Evolutionary conservation across 2,329 filamentous ascomycete genomes (phyloP).

Genomic region (Colletotrichum magnum): DNA sequence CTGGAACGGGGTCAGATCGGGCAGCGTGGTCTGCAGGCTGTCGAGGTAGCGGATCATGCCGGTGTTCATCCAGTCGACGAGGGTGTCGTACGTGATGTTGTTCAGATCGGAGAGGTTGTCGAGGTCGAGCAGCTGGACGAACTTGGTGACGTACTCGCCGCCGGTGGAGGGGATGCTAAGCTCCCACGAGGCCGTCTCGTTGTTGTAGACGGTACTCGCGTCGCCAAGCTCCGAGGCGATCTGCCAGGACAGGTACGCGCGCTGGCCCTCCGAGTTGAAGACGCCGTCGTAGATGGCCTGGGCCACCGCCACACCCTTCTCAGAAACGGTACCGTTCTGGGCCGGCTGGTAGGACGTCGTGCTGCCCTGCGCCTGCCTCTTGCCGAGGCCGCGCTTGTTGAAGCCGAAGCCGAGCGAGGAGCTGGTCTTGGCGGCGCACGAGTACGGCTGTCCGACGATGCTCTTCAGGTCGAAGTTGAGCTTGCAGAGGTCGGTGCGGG

Average conservation of each 20-base stretch:
- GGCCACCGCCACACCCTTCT: conserved; percentile 50
- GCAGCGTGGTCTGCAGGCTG: conserved; percentile 62
- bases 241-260: conserved; percentile 47
- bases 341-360: conserved; percentile 45
- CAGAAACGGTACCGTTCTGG: conserved; percentile 53
- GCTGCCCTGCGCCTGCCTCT: conserved; percentile 43
- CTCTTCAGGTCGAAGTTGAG: conserved; percentile 51
- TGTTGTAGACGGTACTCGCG: conserved; percentile 50
- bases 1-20: conserved; percentile 67
- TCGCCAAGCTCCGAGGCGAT: conserved; percentile 50
- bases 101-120: conserved; percentile 58
- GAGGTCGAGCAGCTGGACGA: conserved; percentile 54
- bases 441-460: conserved; percentile 51
- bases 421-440: conserved; percentile 44
- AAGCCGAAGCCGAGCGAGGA: conserved; percentile 45
- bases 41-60: conserved; percentile 60
- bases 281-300: conserved; percentile 52
- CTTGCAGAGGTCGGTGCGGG: conserved; percentile 52
- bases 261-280: conserved; percentile 50
- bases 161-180: conserved; percentile 50
- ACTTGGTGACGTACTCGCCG: conserved; percentile 56
- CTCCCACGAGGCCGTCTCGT: conserved; percentile 50
- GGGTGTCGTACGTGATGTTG: conserved; percentile 68
- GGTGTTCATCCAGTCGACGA: conserved; percentile 67
- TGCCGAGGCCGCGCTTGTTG: conserved; percentile 39